Conservation (phyloP, 2,329 filamentous ascomycete species). For the Venturia carpophila region DNA sequence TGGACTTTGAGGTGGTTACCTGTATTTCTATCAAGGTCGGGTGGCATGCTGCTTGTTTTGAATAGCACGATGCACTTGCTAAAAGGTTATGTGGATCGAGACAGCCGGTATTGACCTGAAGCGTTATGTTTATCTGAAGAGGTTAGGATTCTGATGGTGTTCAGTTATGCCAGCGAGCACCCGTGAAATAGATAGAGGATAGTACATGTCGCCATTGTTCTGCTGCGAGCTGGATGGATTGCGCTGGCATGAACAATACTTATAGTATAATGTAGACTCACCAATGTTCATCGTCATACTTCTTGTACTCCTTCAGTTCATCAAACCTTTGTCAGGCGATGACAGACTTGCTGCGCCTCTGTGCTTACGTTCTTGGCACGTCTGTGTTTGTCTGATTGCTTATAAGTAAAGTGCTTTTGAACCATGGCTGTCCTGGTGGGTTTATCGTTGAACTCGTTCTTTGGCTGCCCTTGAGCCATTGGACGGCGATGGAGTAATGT, state of each 20-base stretch:
- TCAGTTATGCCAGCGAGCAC: background rate
- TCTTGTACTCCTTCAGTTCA: background rate
- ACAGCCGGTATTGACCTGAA: background rate
- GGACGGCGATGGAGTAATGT: background rate
- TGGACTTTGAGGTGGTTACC: background rate
- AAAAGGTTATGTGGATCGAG: background rate
- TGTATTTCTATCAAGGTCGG: background rate
- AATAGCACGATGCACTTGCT: background rate
- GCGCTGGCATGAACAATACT: background rate
- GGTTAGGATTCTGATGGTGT: background rate
- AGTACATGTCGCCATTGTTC: background rate
- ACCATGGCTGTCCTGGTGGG: background rate
- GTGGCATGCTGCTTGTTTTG: background rate
- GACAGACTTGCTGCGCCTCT: background rate
- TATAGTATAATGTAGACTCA: background rate
- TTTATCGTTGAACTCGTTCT: background rate
- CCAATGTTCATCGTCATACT: background rate
- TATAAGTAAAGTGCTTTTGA: background rate
- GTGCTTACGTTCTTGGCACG: background rate
- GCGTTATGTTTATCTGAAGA: background rate
- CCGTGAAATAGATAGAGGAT: background rate
- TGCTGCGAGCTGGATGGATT: background rate
- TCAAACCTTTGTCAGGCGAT: background rate
- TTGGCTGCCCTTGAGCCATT: background rate
- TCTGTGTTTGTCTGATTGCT: background rate